These are phyloP conservation scores for Globisporangium yorkense DNA, from an alignment of 352 stramenopile species.

Conservation along the genomic window DNA sequence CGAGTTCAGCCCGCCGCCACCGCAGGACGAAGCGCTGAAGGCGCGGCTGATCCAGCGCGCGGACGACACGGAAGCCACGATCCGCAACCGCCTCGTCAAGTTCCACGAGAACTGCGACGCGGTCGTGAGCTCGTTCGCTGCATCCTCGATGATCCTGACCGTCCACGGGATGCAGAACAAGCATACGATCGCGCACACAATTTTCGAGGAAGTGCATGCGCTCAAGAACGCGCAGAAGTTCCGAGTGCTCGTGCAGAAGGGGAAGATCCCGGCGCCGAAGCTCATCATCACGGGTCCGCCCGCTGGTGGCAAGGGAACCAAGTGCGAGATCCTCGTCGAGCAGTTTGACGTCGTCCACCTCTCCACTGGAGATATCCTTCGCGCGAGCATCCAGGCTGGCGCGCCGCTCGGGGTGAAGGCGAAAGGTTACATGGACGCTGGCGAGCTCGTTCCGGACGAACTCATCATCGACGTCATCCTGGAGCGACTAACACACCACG, in stretches of 20 bases:
- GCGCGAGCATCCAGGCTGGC: conserved; percentile 74
- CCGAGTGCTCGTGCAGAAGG: conserved; percentile 23
- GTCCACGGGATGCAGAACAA: conserved; percentile 46
- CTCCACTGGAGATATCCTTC: conserved; percentile 90
- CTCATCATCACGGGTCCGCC: conserved; percentile 90
- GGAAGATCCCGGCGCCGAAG: conserved; percentile 17
- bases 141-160: conserved; percentile 26
- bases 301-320: conserved; percentile 92
- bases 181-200: conserved; percentile 26
- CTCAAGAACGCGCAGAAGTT: conserved; percentile 41
- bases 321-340: conserved; percentile 89
- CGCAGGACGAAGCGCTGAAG: conserved; percentile 50
- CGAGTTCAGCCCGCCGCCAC: conserved; percentile 92
- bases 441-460: conserved; percentile 89
- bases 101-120: conserved; percentile 77
- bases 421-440: conserved; percentile 88
- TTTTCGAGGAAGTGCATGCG: conserved; percentile 27
- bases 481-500: conserved; percentile 71
- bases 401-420: conserved; percentile 64
- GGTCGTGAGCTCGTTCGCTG: conserved; percentile 36
- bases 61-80: conserved; percentile 91
- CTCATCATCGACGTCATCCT: conserved; percentile 88
- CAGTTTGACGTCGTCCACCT: conserved; percentile 90
- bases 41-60: conserved; percentile 82
- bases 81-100: conserved; percentile 82